Evolutionary conservation across 2,329 filamentous ascomycete species (phyloP).

Genomic region (Fusarium dlaminii): DNA sequence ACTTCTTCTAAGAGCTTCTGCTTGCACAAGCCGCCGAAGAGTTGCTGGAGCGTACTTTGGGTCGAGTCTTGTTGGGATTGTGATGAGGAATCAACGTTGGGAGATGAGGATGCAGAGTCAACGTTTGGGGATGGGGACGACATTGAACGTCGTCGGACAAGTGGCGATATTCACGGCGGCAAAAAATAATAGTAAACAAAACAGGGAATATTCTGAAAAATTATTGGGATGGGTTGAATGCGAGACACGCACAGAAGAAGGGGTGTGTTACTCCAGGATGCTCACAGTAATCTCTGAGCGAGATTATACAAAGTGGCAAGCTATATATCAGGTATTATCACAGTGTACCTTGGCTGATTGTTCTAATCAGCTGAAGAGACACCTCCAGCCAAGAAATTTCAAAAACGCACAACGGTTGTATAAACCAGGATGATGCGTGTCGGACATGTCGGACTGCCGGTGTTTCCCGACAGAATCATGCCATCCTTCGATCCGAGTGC

Average conservation of each 20-base stretch:
- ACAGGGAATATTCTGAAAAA: conserved; percentile 23
- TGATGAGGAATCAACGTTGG: conserved; percentile 8
- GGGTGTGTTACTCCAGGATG: conserved; percentile 26
- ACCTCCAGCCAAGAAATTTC: conserved; percentile 11
- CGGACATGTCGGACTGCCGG: conserved; percentile 28
- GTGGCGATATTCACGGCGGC: conserved; percentile 26
- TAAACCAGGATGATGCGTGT: conserved; percentile 27
- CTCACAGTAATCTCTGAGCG: conserved; percentile 7
- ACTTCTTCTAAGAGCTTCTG: conserved; percentile 39
- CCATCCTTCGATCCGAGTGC: conserved; percentile 38
- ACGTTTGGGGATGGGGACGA: conserved; percentile 26
- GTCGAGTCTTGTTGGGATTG: conserved; percentile 21
- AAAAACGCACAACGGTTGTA: conserved; percentile 6
- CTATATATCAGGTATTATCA: conserved; percentile 12
- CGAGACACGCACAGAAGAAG: conserved; percentile 20
- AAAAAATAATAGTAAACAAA: conserved; percentile 10
- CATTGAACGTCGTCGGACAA: conserved; percentile 34
- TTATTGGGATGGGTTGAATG: conserved; percentile 9
- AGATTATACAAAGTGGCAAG: conserved; percentile 24
- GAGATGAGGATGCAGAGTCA: conserved; percentile 15
- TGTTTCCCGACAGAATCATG: conserved; percentile 44
- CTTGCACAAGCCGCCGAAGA: conserved; percentile 37
- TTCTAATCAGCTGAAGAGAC: not conserved
- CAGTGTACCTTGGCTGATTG: not conserved
- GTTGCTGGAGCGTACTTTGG: conserved; percentile 34